phyloP scores from a whole-genome alignment of 169 alveolate species.

The Fabrea salina region DNA sequence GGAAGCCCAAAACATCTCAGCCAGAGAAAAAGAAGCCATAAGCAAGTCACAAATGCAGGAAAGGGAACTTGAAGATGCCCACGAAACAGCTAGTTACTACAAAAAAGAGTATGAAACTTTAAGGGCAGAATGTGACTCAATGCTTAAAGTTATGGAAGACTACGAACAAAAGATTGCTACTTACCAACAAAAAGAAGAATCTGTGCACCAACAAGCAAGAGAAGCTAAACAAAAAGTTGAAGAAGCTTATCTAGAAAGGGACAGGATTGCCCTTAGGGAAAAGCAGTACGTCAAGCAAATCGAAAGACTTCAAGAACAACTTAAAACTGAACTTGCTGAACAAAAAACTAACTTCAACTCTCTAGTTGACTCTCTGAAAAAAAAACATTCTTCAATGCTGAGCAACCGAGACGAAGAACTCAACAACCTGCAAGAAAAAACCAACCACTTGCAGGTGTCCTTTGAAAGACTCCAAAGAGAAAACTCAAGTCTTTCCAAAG shows the following conservation, averaged over 20 bases:
- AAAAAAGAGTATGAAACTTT: slow-evolving; percentile 41
- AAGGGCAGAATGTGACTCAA: slow-evolving; percentile 40
- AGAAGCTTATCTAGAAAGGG: slow-evolving; percentile 55
- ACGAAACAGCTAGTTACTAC: not conserved
- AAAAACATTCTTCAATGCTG: slow-evolving; percentile 37
- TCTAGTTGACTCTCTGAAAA: slow-evolving; percentile 43
- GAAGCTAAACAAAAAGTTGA: slow-evolving; percentile 54
- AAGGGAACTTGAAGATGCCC: slow-evolving; percentile 30
- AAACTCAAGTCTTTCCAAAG: slow-evolving; percentile 27
- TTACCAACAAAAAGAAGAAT: slow-evolving; percentile 48
- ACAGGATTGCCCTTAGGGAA: slow-evolving; percentile 50
- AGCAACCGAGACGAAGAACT: slow-evolving; percentile 57
- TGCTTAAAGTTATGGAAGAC: slow-evolving; percentile 48
- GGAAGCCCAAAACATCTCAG: slow-evolving; percentile 29
- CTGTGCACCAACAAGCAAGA: slow-evolving; percentile 22
- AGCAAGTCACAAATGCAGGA: slow-evolving; percentile 12
- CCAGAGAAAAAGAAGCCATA: slow-evolving; percentile 38
- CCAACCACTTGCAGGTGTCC: not conserved
- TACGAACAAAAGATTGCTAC: slow-evolving; percentile 44
- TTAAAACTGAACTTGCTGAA: slow-evolving; percentile 36
- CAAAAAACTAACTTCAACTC: slow-evolving; percentile 37
- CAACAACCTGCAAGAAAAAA: slow-evolving; percentile 35
- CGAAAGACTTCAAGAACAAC: slow-evolving; percentile 44
- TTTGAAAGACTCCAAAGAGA: slow-evolving; percentile 44
- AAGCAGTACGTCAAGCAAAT: slow-evolving; percentile 42